Evolutionary conservation across 2,329 filamentous ascomycete genomes (phyloP).

Genomic region (Aspergillus transmontanensis): DNA sequence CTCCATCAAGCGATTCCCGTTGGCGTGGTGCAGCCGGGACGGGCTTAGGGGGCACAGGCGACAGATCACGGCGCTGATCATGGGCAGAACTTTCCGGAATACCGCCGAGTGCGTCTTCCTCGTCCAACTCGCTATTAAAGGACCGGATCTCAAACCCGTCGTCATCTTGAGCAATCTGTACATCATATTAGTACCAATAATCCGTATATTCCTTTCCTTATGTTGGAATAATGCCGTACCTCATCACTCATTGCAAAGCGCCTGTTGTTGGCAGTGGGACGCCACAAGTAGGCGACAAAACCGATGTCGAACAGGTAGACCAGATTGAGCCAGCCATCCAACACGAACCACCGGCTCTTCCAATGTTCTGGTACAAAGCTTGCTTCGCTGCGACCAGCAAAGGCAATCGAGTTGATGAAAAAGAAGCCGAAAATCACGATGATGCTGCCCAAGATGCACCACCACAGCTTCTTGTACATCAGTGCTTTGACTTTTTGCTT

Average conservation of each 20-base stretch:
- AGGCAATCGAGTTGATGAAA: conserved; percentile 96
- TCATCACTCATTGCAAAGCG: conserved; percentile 99
- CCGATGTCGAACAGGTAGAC: conserved; percentile 93
- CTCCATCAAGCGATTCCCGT: conserved; percentile 73
- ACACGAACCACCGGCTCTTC: conserved; percentile 95
- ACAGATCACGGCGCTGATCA: conserved; percentile 38
- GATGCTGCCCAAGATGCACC: conserved; percentile 90
- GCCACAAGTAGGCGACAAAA: conserved; percentile 94
- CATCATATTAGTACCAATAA: conserved; percentile 31
- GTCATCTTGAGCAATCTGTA: conserved; percentile 88
- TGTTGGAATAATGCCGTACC: conserved; percentile 46
- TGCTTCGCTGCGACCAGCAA: conserved; percentile 79
- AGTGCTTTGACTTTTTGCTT: conserved; percentile 90
- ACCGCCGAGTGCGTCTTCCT: conserved; percentile 56
- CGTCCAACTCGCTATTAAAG: conserved; percentile 74
- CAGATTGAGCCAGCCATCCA: conserved; percentile 96
- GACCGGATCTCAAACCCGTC: conserved; percentile 97
- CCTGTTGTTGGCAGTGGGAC: conserved; percentile 93
- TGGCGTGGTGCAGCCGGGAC: conserved; percentile 53
- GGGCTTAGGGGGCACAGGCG: conserved; percentile 53
- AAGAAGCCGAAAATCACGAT: conserved; percentile 97
- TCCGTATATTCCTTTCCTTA: neutral
- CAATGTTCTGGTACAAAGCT: conserved; percentile 96
- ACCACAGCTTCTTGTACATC: conserved; percentile 99
- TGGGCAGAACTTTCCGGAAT: conserved; percentile 37